Evolutionary conservation across 73 alveolate genomes (phyloP).

Genomic region (Urostyla sp.): DNA sequence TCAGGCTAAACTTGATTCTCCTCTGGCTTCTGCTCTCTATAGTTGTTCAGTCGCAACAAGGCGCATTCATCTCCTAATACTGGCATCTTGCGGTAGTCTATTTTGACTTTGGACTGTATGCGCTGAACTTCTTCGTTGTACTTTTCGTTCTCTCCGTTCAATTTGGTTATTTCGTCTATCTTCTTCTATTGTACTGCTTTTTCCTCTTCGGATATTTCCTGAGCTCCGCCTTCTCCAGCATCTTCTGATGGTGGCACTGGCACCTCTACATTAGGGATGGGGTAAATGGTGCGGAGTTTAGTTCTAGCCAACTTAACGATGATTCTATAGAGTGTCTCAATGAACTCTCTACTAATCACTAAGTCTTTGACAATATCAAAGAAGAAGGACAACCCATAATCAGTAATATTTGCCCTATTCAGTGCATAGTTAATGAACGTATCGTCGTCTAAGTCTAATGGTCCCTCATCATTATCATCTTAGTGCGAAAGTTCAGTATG

Average conservation of each 20-base stretch:
- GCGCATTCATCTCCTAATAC: slow-evolving; percentile 60
- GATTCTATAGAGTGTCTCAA: slow-evolving; percentile 58
- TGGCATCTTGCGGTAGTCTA: slow-evolving; percentile 37
- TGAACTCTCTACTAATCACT: slow-evolving; percentile 58
- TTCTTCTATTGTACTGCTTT: slow-evolving; percentile 37
- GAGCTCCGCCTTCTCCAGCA: slow-evolving; percentile 62
- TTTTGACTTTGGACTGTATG: slow-evolving; percentile 56
- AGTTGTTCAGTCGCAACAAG: slow-evolving; percentile 36
- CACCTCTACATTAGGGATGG: slow-evolving; percentile 50
- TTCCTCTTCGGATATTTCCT: slow-evolving; percentile 67
- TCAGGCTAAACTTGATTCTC: too few relatives aligned
- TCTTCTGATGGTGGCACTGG: slow-evolving; percentile 19
- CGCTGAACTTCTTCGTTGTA: slow-evolving; percentile 51
- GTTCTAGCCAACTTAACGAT: slow-evolving; percentile 47
- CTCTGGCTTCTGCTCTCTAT: slow-evolving; percentile 49
- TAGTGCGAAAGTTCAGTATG: neutral
- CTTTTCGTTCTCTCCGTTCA: slow-evolving; percentile 47
- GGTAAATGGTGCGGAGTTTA: slow-evolving; percentile 12
- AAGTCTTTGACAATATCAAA: slow-evolving; percentile 67
- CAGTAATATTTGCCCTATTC: slow-evolving; percentile 56
- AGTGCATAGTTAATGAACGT: slow-evolving; percentile 47
- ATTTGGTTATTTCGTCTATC: slow-evolving; percentile 38
- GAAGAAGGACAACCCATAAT: slow-evolving; percentile 69
- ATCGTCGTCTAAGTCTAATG: slow-evolving; percentile 63
- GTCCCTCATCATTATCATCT: slow-evolving; percentile 51